These are phyloP conservation scores for Coemansia sp. DNA, from an alignment of 192 early-diverging fungal genomes.

Conservation along the genomic window DNA sequence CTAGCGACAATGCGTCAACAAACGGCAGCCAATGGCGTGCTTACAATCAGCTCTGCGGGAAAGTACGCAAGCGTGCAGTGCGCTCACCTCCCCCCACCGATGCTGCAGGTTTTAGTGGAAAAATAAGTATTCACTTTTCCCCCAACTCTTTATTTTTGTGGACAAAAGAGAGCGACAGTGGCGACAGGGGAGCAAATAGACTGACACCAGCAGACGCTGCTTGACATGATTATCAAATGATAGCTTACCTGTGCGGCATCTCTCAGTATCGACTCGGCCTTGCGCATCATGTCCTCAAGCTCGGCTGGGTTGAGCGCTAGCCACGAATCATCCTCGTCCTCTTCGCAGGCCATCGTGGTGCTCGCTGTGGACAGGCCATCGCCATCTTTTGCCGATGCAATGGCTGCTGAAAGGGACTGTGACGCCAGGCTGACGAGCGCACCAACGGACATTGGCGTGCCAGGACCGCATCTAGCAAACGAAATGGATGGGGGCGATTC, in stretches of 20 bases:
- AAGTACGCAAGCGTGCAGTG: conserved; percentile 10
- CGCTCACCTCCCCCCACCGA: neutral
- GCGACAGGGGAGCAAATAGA: neutral
- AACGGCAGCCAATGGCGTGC: neutral
- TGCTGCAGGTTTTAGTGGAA: neutral
- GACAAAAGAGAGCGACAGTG: neutral
- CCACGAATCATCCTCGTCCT: conserved; percentile 54
- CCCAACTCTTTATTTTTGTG: neutral
- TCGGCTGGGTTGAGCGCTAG: conserved; percentile 41
- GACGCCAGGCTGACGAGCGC: conserved; percentile 18
- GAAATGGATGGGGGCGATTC: conserved; percentile 3
- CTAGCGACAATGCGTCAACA: neutral
- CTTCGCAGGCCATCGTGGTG: conserved; percentile 11
- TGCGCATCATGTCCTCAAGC: conserved; percentile 49
- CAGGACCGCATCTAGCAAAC: conserved; percentile 21
- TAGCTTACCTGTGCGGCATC: conserved; percentile 40
- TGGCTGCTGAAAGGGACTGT: conserved; percentile 10
- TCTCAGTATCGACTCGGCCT: conserved; percentile 39
- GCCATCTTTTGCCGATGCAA: conserved; percentile 5
- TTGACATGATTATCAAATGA: neutral
- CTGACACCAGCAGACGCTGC: neutral
- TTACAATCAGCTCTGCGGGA: neutral
- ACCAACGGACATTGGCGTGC: conserved; percentile 18
- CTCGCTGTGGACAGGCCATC: neutral
- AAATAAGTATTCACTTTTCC: conserved; percentile 4